Conservation (phyloP, 345 rosid species). For the Brassica rapa region DNA sequence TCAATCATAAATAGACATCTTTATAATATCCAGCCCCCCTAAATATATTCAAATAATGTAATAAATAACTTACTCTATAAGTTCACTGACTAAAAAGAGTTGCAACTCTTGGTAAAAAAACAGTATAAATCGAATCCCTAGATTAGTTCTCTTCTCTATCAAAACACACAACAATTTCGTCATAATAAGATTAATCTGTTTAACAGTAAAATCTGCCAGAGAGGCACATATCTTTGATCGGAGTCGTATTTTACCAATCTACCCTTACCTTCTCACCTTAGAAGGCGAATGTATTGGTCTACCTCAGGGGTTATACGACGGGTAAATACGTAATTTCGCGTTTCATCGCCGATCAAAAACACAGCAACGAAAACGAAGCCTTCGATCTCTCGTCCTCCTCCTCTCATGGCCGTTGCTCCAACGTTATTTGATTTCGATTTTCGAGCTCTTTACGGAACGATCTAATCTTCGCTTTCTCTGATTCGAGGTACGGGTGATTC, state of each 20-base stretch:
- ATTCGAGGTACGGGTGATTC: conserved; percentile 44
- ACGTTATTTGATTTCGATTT: conserved; percentile 58
- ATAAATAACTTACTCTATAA: background rate
- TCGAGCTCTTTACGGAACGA: conserved; percentile 36
- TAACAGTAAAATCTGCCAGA: conserved; percentile 21
- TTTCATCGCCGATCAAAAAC: conserved; percentile 80
- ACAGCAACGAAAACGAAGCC: conserved; percentile 45
- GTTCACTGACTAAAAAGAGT: background rate
- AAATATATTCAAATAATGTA: background rate
- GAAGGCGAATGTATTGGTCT: background rate
- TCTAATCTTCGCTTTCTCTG: conserved; percentile 19
- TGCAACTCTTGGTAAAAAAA: background rate
- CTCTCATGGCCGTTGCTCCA: conserved; percentile 51
- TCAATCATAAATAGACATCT: background rate
- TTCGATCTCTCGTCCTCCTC: conserved; percentile 44
- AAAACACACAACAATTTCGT: background rate
- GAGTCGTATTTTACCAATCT: conserved; percentile 12
- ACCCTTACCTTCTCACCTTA: background rate
- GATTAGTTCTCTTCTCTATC: background rate
- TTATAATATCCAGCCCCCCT: background rate
- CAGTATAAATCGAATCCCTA: background rate
- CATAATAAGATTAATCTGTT: background rate
- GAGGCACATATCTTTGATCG: conserved; percentile 6
- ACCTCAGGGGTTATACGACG: conserved; percentile 23
- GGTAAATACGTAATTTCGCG: conserved; percentile 48